Conservation (phyloP, 2,329 filamentous ascomycete species). For the Phyllosticta citribraziliensis region DNA sequence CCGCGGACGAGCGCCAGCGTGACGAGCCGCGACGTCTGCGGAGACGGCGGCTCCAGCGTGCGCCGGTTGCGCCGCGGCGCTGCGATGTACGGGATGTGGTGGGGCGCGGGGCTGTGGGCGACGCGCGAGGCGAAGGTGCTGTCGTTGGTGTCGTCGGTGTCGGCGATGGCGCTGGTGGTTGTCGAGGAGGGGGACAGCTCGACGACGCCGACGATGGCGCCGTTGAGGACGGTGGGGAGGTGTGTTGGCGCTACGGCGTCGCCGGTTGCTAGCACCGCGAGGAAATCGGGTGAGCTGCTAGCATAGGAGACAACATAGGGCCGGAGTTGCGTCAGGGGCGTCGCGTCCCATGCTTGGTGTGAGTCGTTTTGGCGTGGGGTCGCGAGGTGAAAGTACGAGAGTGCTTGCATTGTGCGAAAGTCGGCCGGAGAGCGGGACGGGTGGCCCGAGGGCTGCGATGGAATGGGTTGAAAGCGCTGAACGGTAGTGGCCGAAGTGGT, state of each 20-base stretch:
- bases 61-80: constrained; percentile 40
- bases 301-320: constrained; percentile 57
- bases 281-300: constrained; percentile 42
- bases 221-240: constrained; percentile 57
- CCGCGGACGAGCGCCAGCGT: constrained; percentile 62
- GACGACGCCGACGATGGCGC: constrained; percentile 59
- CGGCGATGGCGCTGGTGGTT: constrained; percentile 40
- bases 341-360: constrained; percentile 38
- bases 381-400: constrained; percentile 63
- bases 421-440: constrained; percentile 53
- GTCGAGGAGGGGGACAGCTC: constrained; percentile 34
- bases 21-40: constrained; percentile 47
- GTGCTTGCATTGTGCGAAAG: constrained; percentile 63
- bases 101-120: constrained; percentile 17
- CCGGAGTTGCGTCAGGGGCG: constrained; percentile 45
- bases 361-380: constrained; percentile 13
- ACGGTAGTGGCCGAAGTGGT: constrained; percentile 16
- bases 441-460: constrained; percentile 39
- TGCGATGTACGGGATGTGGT: constrained; percentile 47
- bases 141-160: background rate
- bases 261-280: constrained; percentile 59
- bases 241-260: constrained; percentile 51
- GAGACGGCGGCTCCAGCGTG: constrained; percentile 40
- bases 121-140: constrained; percentile 13
- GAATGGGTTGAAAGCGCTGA: constrained; percentile 40